Percentiles rank a stretch among this genome's conserved stretches.
Conservation (phyloP, 208 protist genomes). For the Crithidia sp. region DNA sequence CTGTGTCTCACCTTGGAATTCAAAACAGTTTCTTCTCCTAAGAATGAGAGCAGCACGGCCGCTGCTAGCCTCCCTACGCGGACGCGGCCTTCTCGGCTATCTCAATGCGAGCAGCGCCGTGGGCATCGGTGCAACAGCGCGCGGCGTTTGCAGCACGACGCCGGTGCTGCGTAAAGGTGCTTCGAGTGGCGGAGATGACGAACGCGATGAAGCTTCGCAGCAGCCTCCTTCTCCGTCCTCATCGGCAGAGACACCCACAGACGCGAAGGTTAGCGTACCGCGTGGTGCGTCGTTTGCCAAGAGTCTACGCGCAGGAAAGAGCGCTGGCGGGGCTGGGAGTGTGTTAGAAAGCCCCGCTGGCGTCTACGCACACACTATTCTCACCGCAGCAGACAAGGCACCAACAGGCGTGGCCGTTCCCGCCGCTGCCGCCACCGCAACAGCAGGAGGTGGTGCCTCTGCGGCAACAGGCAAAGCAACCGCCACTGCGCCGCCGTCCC, state of each 20-base stretch:
- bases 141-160: not conserved
- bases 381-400: slow-evolving; percentile 35
- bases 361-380: slow-evolving; percentile 48
- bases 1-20: not conserved
- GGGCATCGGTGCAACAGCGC: not conserved
- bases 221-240: not conserved
- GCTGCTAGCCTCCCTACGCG: too few species aligned
- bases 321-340: not conserved
- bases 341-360: slow-evolving; percentile 7
- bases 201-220: too few species aligned
- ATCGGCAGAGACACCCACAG: not conserved
- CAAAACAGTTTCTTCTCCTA: not conserved
- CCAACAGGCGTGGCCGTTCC: slow-evolving; percentile 32
- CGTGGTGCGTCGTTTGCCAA: slow-evolving; percentile 21
- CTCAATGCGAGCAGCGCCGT: not conserved
- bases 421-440: not conserved
- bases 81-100: too few species aligned
- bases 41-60: not conserved
- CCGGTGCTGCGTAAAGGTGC: not conserved
- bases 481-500: not conserved
- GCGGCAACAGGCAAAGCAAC: slow-evolving; percentile 1
- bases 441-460: not conserved
- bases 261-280: not conserved
- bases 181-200: not conserved
- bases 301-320: not conserved